phyloP scores from a whole-genome alignment of 164 flowering plant species.

The Nelumbo lutea region DNA sequence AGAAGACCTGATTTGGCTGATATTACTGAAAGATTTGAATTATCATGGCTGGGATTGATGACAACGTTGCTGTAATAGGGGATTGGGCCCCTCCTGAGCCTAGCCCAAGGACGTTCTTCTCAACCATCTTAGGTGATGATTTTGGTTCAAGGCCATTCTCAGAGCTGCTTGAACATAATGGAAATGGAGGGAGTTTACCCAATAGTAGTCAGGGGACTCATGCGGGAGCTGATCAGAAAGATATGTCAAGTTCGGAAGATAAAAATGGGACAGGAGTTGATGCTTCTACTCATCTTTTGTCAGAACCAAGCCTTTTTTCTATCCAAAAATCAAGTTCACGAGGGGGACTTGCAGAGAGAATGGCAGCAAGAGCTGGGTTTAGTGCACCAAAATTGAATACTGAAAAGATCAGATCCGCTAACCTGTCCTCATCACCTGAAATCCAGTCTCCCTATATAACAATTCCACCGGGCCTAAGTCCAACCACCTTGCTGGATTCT shows the following conservation, averaged over 20 bases:
- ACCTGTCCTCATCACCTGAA: slow-evolving; percentile 35
- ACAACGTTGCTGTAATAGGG: slow-evolving; percentile 51
- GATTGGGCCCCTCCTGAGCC: slow-evolving; percentile 70
- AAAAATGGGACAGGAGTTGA: slow-evolving; percentile 15
- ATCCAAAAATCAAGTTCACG: slow-evolving; percentile 35
- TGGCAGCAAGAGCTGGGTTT: slow-evolving; percentile 86
- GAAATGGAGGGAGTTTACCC: not conserved
- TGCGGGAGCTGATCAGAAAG: slow-evolving; percentile 17
- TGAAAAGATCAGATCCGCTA: slow-evolving; percentile 49
- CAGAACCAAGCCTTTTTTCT: slow-evolving; percentile 17
- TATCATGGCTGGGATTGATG: slow-evolving; percentile 55
- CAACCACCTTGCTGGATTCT: slow-evolving; percentile 77
- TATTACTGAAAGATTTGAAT: not conserved
- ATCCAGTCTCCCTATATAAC: slow-evolving; percentile 63
- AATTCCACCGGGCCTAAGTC: slow-evolving; percentile 83
- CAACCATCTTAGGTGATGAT: slow-evolving; percentile 40
- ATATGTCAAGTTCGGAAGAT: slow-evolving; percentile 10
- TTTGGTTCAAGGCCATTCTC: slow-evolving; percentile 26
- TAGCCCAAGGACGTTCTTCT: slow-evolving; percentile 47
- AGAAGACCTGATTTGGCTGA: not conserved
- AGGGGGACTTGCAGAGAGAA: slow-evolving; percentile 64
- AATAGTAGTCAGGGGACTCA: slow-evolving; percentile 10
- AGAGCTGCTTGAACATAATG: slow-evolving; percentile 24
- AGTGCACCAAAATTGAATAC: slow-evolving; percentile 73
- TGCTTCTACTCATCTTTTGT: slow-evolving; percentile 17